Evolutionary conservation across 2,329 filamentous ascomycete species (phyloP), one percentile per base, ranked within the genome.

Genomic region (Aspergillus glaucus): DNA sequence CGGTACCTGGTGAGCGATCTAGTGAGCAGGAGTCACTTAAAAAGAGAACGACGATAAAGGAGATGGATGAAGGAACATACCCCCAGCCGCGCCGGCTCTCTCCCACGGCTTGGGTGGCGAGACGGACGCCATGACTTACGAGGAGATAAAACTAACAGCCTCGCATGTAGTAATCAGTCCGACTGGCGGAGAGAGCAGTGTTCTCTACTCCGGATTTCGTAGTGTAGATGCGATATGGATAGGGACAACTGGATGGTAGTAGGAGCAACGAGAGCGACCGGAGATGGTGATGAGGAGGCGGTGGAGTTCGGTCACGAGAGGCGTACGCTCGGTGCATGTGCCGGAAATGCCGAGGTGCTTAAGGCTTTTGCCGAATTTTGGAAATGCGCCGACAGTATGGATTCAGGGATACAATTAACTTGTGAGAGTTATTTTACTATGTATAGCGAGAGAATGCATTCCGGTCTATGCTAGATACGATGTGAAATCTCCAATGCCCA

Each of bases 61-160:
- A 28, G 46, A 47, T 37, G 37, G 24, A 34, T 22, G 45, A 44
- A 51, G 52, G 48, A 49, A 72, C 75, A 62, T 73, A 84, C 79
- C 70, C 64, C 79, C 70, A 63, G 75, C 64, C 58, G 76, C 76
- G 71, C 85, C 86, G 57, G 85, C 80, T 69, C 86, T 82, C 75
- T 98, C 93, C 93, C 93, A 98, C 43, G 93, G 93, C 74, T 98
- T 98, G 48, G 93, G 93, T 65, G 93, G 93, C 70, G 92, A 96
- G 56, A 75, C 75, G 57, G 78, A 74, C 62, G 79, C 78, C 79
- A 82, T 82, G 55, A 59, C 34, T 58, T 50, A 50, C 50, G 51
- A 51, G 50, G 48, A 50, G 46, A 43, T 48, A 47, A 46, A 53
- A 50, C 62, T 55, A 64, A 48, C 52, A 58, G 52, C 47, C 50